A percentile compares a stretch with the other conserved stretches of the same genome.
Conservation (phyloP, 768 basidiomycete species). For the Tricholoma sp. region DNA sequence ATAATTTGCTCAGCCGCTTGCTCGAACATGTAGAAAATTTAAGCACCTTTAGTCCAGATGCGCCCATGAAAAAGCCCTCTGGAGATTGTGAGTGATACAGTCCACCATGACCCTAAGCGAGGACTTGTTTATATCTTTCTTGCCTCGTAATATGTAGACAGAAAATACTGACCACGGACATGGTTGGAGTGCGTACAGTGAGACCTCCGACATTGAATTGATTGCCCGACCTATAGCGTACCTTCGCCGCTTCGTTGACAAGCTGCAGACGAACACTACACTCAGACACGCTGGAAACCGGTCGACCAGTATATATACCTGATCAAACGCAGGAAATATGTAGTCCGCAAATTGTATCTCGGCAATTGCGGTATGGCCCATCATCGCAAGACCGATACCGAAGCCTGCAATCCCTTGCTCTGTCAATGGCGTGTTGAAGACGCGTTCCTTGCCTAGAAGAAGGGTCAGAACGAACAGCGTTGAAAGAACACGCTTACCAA, state of each 20-base stretch:
- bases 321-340: conserved; percentile 93
- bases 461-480: conserved; percentile 5
- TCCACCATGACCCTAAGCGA: conserved; percentile 67
- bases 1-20: conserved; percentile 7
- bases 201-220: conserved; percentile 77
- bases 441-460: conserved; percentile 71
- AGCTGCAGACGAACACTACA: conserved; percentile 41
- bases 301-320: conserved; percentile 38
- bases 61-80: conserved; percentile 92
- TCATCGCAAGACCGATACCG: conserved; percentile 84
- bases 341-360: conserved; percentile 92
- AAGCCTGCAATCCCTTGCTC: conserved; percentile 96
- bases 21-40: too few relatives aligned
- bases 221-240: conserved; percentile 85
- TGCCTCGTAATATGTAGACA: conserved; percentile 3
- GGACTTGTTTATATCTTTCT: not conserved
- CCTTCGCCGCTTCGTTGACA: conserved; percentile 94
- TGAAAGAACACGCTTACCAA: conserved; percentile 47
- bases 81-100: conserved; percentile 95
- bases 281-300: not conserved
- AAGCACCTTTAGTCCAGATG: conserved; percentile 77
- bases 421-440: conserved; percentile 92
- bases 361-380: conserved; percentile 93
- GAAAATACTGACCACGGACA: conserved; percentile 65
- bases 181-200: conserved; percentile 81